Evolutionary conservation across 139 green algal genomes (phyloP).

Genomic region (Closterium sp.): DNA sequence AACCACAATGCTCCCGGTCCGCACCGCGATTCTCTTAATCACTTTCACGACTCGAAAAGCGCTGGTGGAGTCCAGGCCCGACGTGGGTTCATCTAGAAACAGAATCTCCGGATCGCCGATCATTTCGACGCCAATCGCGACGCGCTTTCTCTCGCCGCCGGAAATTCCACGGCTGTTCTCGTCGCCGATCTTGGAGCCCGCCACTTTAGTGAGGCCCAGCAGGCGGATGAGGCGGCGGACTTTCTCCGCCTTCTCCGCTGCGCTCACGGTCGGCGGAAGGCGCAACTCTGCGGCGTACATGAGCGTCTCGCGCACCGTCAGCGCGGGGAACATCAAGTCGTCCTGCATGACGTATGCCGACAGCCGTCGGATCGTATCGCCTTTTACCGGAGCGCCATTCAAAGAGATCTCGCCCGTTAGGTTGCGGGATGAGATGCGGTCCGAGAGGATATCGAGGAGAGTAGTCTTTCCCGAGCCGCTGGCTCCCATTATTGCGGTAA

Average conservation of each 20-base stretch:
- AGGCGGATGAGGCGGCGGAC: constrained; percentile 19
- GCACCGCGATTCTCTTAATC: constrained; percentile 50
- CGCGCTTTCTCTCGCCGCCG: constrained; percentile 91
- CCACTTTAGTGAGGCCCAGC: constrained; percentile 60
- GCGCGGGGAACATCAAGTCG: constrained; percentile 63
- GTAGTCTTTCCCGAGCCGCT: constrained; percentile 80
- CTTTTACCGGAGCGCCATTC: background rate
- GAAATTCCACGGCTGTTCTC: constrained; percentile 79
- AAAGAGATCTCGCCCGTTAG: background rate
- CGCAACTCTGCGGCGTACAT: constrained; percentile 64
- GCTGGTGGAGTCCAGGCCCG: constrained; percentile 86
- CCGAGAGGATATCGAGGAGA: constrained; percentile 66
- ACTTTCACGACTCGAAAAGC: constrained; percentile 79
- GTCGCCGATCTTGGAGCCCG: constrained; percentile 88
- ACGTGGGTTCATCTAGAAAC: constrained; percentile 79
- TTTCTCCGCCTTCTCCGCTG: constrained; percentile 15
- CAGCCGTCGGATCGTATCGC: background rate
- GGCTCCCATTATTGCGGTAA: constrained; percentile 76
- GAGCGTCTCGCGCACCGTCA: constrained; percentile 73
- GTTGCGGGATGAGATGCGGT: background rate
- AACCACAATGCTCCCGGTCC: constrained; percentile 56
- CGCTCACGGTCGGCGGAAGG: constrained; percentile 48
- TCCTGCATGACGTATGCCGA: constrained; percentile 57
- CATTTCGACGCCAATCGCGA: constrained; percentile 85
- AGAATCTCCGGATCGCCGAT: constrained; percentile 89